Percentiles rank a stretch among this genome's conserved stretches.
Evolutionary conservation across 345 rosid species (phyloP).

Genomic region (Hirschfeldia incana): DNA sequence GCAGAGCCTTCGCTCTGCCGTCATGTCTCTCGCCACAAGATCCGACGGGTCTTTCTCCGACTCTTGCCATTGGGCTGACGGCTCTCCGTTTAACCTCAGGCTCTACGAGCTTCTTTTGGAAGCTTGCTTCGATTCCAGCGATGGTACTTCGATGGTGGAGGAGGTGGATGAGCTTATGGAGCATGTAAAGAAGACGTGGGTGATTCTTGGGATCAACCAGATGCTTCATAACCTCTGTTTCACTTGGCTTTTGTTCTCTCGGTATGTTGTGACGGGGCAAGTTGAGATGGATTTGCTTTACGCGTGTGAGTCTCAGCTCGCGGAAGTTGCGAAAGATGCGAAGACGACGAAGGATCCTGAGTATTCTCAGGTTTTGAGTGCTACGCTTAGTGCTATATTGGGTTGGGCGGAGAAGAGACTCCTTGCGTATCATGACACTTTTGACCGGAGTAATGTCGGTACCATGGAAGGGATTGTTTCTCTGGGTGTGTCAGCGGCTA

Average conservation of each 20-base stretch:
- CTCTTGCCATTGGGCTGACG: constrained; percentile 97
- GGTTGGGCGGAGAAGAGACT: constrained; percentile 99
- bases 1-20: constrained; percentile 91
- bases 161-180: constrained; percentile 97
- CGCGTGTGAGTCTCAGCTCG: constrained; percentile 75
- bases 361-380: constrained; percentile 78
- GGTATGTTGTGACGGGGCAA: constrained; percentile 80
- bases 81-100: constrained; percentile 79
- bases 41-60: constrained; percentile 84
- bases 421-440: constrained; percentile 95
- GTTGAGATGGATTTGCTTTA: constrained; percentile 74
- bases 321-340: constrained; percentile 92
- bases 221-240: constrained; percentile 84
- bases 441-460: constrained; percentile 62
- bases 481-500: constrained; percentile 84
- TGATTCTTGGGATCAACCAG: constrained; percentile 81
- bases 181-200: constrained; percentile 96
- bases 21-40: constrained; percentile 76
- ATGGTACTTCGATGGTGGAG: constrained; percentile 69
- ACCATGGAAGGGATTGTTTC: constrained; percentile 88
- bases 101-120: constrained; percentile 85
- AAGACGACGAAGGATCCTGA: constrained; percentile 86
- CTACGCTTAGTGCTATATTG: constrained; percentile 76
- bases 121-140: constrained; percentile 78
- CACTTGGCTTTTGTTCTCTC: constrained; percentile 89